These are phyloP conservation scores for Allium cepa DNA, from an alignment of 106 monocot species.

Conservation along the genomic window DNA sequence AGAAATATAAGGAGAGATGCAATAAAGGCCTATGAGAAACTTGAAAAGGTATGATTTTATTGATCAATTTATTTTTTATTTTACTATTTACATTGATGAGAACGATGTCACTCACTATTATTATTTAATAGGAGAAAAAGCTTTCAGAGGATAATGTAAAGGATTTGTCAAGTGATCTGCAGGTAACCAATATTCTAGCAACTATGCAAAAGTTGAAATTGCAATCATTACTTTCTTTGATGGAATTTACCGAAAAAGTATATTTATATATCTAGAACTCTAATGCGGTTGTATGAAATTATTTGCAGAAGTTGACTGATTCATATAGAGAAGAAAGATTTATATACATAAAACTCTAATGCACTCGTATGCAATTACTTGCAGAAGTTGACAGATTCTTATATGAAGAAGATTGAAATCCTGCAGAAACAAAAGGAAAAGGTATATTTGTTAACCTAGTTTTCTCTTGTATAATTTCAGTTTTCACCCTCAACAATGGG, in stretches of 20 bases:
- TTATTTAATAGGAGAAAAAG: constrained; percentile 75
- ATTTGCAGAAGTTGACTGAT: not conserved
- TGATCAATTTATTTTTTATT: not conserved
- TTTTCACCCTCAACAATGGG: no score
- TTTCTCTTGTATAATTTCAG: no score
- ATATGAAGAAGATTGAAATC: constrained; percentile 89
- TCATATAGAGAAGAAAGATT: not conserved
- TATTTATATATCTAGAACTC: no score
- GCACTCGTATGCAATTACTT: constrained; percentile 14
- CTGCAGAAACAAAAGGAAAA: constrained; percentile 85
- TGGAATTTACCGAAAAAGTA: no score
- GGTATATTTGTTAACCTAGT: constrained; percentile 31
- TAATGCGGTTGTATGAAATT: not conserved
- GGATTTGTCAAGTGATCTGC: constrained; percentile 86
- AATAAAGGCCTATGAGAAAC: constrained; percentile 87
- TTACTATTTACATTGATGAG: no score
- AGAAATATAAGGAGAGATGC: constrained; percentile 96
- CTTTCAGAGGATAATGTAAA: constrained; percentile 98
- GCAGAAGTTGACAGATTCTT: constrained; percentile 89
- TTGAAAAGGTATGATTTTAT: constrained; percentile 64
- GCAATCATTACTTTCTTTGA: no score
- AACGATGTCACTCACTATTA: no score
- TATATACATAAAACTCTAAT: not conserved
- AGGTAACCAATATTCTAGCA: constrained; percentile 24
- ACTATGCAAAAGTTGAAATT: no score